Conservation (phyloP, 169 alveolate species). For the Cryptosporidium bovis region DNA sequence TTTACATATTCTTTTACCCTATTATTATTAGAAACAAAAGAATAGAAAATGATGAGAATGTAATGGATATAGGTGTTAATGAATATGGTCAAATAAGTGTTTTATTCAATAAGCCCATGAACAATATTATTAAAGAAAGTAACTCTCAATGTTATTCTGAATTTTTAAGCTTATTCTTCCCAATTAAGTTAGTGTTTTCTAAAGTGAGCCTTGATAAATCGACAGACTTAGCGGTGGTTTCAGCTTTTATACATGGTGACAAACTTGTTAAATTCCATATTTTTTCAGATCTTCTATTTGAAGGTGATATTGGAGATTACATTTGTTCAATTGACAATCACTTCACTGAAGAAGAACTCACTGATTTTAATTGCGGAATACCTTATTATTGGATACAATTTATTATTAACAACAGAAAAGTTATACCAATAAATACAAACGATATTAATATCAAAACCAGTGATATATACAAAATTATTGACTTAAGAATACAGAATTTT, state of each 20-base stretch:
- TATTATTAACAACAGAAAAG: conserved; percentile 22
- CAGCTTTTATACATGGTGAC: neutral
- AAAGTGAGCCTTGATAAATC: conserved; percentile 12
- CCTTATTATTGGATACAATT: conserved; percentile 67
- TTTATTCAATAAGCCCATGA: conserved; percentile 14
- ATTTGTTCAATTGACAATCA: conserved; percentile 31
- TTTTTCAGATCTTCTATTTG: conserved; percentile 56
- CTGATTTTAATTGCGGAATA: conserved; percentile 8
- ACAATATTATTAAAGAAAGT: neutral
- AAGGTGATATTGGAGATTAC: conserved; percentile 26
- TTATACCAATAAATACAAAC: conserved; percentile 6
- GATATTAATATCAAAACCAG: conserved; percentile 1
- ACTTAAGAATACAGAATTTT: conserved; percentile 19
- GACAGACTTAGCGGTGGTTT: conserved; percentile 12
- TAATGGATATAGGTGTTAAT: conserved; percentile 11
- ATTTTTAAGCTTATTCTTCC: conserved; percentile 8
- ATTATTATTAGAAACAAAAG: neutral
- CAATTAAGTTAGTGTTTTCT: conserved; percentile 21
- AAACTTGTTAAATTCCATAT: conserved; percentile 11
- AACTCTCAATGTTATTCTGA: neutral
- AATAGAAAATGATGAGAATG: neutral
- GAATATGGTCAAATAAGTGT: conserved; percentile 11
- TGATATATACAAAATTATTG: conserved; percentile 43
- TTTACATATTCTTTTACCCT: conserved; percentile 17
- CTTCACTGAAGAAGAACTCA: neutral